phyloP scores from a whole-genome alignment of 768 basidiomycete species.

The Psilocybe subaeruginosa region DNA sequence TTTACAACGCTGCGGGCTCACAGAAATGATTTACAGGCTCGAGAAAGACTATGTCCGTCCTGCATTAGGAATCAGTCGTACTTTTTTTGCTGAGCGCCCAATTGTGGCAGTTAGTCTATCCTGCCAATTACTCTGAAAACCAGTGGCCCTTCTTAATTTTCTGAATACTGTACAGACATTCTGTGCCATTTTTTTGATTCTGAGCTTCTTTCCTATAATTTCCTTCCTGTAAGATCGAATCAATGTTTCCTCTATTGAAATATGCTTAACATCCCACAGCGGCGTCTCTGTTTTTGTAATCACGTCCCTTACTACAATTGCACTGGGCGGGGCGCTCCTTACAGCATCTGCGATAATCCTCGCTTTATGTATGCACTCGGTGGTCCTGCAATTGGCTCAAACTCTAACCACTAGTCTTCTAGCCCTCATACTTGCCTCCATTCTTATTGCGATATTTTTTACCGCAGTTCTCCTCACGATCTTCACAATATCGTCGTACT shows the following conservation, averaged over 20 bases:
- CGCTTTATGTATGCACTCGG: slow-evolving; percentile 19
- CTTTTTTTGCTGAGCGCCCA: slow-evolving; percentile 24
- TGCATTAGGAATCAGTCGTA: slow-evolving; percentile 6
- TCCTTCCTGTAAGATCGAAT: slow-evolving; percentile 22
- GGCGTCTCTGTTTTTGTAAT: slow-evolving; percentile 19
- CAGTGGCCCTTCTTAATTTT: background rate
- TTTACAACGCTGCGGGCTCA: background rate
- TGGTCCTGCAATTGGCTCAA: background rate
- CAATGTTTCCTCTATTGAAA: background rate
- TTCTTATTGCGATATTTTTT: slow-evolving; percentile 23
- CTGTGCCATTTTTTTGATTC: slow-evolving; percentile 18
- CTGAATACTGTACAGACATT: slow-evolving; percentile 18
- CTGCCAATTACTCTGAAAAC: background rate
- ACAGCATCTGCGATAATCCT: slow-evolving; percentile 19
- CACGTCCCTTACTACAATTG: slow-evolving; percentile 16
- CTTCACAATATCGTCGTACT: slow-evolving; percentile 21
- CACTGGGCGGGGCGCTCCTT: slow-evolving; percentile 20
- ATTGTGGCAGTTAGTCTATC: slow-evolving; percentile 21
- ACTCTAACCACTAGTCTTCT: background rate
- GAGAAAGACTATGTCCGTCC: slow-evolving; percentile 27
- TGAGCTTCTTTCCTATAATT: slow-evolving; percentile 25
- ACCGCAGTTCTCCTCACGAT: slow-evolving; percentile 25
- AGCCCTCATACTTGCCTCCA: slow-evolving; percentile 23
- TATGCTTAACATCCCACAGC: slow-evolving; percentile 6
- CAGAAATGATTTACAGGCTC: slow-evolving; percentile 14